Conservation (phyloP, 2,329 filamentous ascomycete species). For the Beauveria sp. region DNA sequence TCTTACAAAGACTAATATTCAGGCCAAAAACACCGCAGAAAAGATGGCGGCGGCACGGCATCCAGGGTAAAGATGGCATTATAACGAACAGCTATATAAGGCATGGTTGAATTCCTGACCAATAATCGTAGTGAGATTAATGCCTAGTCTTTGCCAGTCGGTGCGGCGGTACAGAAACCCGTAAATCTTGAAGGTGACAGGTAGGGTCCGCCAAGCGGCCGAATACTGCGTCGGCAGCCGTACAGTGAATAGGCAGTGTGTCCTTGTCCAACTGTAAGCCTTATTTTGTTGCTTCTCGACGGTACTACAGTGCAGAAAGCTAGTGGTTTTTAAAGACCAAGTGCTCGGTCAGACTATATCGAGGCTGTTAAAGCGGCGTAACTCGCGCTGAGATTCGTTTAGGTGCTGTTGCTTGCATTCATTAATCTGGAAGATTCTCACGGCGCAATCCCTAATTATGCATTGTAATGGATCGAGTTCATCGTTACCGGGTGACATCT, state of each 20-base stretch:
- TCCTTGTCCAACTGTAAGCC: not conserved
- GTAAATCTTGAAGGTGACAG: not conserved
- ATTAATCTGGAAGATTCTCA: too few relatives aligned
- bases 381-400: not conserved
- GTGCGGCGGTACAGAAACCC: too few relatives aligned
- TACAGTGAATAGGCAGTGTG: not conserved
- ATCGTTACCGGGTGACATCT: too few relatives aligned
- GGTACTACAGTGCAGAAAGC: not conserved
- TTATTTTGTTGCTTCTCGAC: not conserved
- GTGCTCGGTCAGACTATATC: not conserved
- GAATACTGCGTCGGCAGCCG: conserved; percentile 1
- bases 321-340: not conserved
- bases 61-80: not conserved
- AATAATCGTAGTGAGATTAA: too few relatives aligned
- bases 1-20: not conserved
- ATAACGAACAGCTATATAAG: too few relatives aligned
- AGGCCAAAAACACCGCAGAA: not conserved
- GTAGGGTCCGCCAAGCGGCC: conserved; percentile 2
- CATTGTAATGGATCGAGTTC: too few relatives aligned
- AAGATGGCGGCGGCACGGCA: conserved; percentile 5
- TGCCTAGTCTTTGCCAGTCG: too few relatives aligned
- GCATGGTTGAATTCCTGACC: too few relatives aligned
- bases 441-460: too few relatives aligned
- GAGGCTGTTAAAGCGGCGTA: not conserved
- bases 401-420: too few relatives aligned